A percentile compares a stretch with the other conserved stretches of the same genome.
phyloP scores from a whole-genome alignment of 2,329 filamentous ascomycete genomes.

The Fusarium pininemorale region DNA sequence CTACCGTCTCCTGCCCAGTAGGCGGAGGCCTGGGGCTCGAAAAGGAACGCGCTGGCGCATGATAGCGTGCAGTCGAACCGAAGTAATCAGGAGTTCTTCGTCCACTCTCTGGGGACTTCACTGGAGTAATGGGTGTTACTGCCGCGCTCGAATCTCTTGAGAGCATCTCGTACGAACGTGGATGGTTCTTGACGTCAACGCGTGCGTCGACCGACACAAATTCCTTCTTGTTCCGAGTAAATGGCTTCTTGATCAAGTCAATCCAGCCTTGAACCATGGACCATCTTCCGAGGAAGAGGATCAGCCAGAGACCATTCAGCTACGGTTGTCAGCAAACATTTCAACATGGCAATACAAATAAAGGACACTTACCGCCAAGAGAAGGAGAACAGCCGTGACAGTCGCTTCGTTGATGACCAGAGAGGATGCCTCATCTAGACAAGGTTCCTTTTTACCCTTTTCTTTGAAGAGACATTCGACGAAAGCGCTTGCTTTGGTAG shows the following conservation, averaged over 20 bases:
- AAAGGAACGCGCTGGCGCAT: conserved; percentile 64
- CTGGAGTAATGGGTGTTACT: conserved; percentile 61
- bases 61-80: conserved; percentile 62
- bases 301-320: conserved; percentile 86
- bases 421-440: conserved; percentile 65
- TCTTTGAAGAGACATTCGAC: conserved; percentile 71
- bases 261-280: conserved; percentile 89
- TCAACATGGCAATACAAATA: background rate
- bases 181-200: conserved; percentile 67
- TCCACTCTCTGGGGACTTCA: conserved; percentile 49
- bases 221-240: conserved; percentile 71
- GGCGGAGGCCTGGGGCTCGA: conserved; percentile 63
- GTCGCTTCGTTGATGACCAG: conserved; percentile 80
- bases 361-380: conserved; percentile 73
- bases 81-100: conserved; percentile 65
- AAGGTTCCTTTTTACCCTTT: conserved; percentile 69
- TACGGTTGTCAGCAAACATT: conserved; percentile 46
- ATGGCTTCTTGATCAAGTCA: conserved; percentile 65
- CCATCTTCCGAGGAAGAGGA: conserved; percentile 81
- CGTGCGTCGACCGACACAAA: conserved; percentile 90
- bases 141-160: conserved; percentile 63
- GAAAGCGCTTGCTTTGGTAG: conserved; percentile 69
- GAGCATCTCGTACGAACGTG: conserved; percentile 84
- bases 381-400: conserved; percentile 81
- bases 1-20: conserved; percentile 54